Conservation (phyloP, 2,329 filamentous ascomycete genomes). For the Talaromyces sp. region DNA sequence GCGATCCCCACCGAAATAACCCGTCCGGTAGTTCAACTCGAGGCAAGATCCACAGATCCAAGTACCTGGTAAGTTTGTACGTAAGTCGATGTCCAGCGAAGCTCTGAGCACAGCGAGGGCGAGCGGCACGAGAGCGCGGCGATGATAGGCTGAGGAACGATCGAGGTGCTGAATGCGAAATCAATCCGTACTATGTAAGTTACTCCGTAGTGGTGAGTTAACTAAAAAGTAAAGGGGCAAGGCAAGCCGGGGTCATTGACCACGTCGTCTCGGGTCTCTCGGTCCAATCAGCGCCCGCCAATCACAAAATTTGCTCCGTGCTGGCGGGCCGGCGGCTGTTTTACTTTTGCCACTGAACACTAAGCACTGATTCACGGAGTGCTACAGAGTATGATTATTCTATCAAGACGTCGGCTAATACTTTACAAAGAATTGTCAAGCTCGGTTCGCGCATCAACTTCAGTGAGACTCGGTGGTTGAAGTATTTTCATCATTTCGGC, state of each 20-base stretch:
- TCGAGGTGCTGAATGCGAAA: background rate
- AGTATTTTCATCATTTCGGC: background rate
- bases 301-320: conserved; percentile 9
- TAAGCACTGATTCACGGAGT: background rate
- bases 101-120: background rate
- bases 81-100: background rate
- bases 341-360: background rate
- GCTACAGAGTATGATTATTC: background rate
- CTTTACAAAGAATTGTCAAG: background rate
- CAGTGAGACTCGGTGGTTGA: background rate
- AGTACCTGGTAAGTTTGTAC: background rate
- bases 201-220: too few species aligned
- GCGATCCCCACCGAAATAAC: background rate
- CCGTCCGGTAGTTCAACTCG: background rate
- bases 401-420: background rate
- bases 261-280: background rate
- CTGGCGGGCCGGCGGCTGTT: conserved; percentile 11
- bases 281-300: background rate
- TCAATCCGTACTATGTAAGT: too few species aligned
- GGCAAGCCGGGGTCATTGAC: conserved; percentile 2
- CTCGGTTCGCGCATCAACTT: background rate
- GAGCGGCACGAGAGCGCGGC: background rate
- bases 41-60: background rate
- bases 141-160: background rate
- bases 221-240: too few species aligned